Conservation (phyloP, 768 basidiomycete species). For the Tubosaeta sp. region DNA sequence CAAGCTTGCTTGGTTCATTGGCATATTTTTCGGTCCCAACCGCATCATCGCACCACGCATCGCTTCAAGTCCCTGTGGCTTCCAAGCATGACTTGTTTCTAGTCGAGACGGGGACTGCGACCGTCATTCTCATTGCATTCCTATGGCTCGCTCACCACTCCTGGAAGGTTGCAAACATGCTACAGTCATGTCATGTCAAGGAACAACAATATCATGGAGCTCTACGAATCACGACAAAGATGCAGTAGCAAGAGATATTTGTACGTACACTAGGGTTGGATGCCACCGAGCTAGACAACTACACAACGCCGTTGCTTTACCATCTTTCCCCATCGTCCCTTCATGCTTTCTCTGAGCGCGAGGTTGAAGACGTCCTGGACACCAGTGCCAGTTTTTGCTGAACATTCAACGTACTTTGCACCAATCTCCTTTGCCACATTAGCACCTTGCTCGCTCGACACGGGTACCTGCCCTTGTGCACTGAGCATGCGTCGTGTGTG, state of each 20-base stretch:
- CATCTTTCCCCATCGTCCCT: constrained; percentile 69
- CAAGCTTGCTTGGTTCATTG: constrained; percentile 18
- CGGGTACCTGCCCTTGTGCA: constrained; percentile 82
- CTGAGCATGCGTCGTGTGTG: constrained; percentile 82
- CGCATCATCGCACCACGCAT: constrained; percentile 2
- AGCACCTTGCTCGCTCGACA: constrained; percentile 78
- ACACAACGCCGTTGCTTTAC: constrained; percentile 71
- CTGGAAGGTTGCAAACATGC: constrained; percentile 18
- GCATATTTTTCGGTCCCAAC: constrained; percentile 16
- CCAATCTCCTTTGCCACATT: constrained; percentile 91
- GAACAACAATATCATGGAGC: constrained; percentile 15
- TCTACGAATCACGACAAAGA: constrained; percentile 10
- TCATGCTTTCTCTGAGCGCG: constrained; percentile 88
- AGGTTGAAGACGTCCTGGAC: constrained; percentile 90
- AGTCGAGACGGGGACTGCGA: constrained; percentile 37
- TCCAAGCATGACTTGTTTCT: constrained; percentile 25
- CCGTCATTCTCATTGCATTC: constrained; percentile 30
- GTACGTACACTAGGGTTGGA: constrained; percentile 28
- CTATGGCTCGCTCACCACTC: constrained; percentile 30
- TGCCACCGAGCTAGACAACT: constrained; percentile 34
- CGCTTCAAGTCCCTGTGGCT: constrained; percentile 33
- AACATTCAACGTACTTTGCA: constrained; percentile 91
- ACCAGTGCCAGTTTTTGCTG: constrained; percentile 85
- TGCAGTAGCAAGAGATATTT: constrained; percentile 25
- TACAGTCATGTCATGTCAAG: constrained; percentile 23